Evolutionary conservation across 2,329 filamentous ascomycete genomes (phyloP).

Genomic region (Ophiostoma angusticollis): DNA sequence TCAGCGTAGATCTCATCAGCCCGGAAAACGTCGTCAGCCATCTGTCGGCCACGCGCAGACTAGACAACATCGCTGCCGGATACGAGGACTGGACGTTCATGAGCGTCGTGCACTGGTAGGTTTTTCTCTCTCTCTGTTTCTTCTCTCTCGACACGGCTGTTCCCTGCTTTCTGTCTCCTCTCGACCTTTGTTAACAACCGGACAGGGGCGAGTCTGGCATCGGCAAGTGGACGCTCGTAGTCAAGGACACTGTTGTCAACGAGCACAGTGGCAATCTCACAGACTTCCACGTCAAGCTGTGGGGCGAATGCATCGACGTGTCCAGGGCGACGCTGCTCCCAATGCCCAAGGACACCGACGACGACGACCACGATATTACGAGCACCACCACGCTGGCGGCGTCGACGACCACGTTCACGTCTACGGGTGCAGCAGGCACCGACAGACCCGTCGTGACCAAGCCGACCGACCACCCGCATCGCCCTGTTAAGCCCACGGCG

Average conservation of each 20-base stretch:
- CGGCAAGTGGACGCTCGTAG: slow-evolving; percentile 81
- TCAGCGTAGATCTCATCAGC: slow-evolving; percentile 84
- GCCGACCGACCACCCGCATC: slow-evolving; percentile 51
- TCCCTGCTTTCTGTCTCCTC: background rate
- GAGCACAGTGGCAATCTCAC: slow-evolving; percentile 63
- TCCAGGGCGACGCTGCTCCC: slow-evolving; percentile 62
- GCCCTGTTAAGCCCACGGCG: slow-evolving; percentile 36
- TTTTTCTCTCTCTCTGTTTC: slow-evolving; percentile 9
- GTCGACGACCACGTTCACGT: slow-evolving; percentile 48
- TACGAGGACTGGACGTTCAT: slow-evolving; percentile 98
- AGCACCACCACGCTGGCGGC: slow-evolving; percentile 48
- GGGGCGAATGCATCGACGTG: slow-evolving; percentile 76
- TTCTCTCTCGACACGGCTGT: too few species aligned
- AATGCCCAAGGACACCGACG: slow-evolving; percentile 70
- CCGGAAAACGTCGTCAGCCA: slow-evolving; percentile 72
- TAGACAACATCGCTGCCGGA: slow-evolving; percentile 54
- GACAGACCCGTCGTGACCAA: slow-evolving; percentile 16
- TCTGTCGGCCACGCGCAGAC: slow-evolving; percentile 60
- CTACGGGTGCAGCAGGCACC: slow-evolving; percentile 19
- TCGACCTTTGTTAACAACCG: slow-evolving; percentile 21
- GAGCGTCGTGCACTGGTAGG: slow-evolving; percentile 90
- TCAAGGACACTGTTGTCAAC: slow-evolving; percentile 75
- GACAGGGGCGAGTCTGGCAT: slow-evolving; percentile 72
- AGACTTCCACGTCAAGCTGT: slow-evolving; percentile 90
- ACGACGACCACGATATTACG: slow-evolving; percentile 63